A percentile compares a stretch with the other conserved stretches of the same genome.
Evolutionary conservation across 371 early-diverging fungal species (phyloP).

Genomic region (Thermomucor indicae-seudaticae): DNA sequence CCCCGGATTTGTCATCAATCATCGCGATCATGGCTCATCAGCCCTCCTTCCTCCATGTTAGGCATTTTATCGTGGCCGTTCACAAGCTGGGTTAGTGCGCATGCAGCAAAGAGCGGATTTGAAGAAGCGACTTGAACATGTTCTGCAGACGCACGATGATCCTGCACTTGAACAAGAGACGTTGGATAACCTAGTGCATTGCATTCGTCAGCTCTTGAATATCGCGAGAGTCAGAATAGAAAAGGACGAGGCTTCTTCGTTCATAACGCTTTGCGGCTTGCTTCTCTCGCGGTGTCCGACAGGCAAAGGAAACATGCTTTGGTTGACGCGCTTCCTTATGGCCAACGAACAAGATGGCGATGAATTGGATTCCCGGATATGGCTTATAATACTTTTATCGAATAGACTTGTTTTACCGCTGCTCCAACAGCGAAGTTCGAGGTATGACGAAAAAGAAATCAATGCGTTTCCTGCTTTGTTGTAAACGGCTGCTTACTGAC

Average conservation of each 20-base stretch:
- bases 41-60: conserved; percentile 3
- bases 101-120: conserved; percentile 3
- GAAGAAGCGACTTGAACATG: background rate
- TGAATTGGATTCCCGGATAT: conserved; percentile 14
- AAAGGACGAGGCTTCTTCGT: too few relatives aligned
- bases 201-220: conserved; percentile 2
- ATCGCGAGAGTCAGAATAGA: too few relatives aligned
- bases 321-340: conserved; percentile 2
- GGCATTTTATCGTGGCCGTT: conserved; percentile 40
- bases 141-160: background rate
- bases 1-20: background rate
- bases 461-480: background rate
- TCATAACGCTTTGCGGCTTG: too few relatives aligned
- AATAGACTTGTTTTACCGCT: conserved; percentile 2
- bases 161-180: background rate
- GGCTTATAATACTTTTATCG: conserved; percentile 11
- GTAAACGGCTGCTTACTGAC: background rate
- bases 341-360: background rate
- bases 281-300: too few relatives aligned
- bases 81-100: conserved; percentile 15
- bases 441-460: background rate
- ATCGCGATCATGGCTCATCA: background rate
- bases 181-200: background rate
- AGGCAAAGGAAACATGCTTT: background rate
- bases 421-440: too few relatives aligned